A percentile compares a stretch with the other conserved stretches of the same genome.
phyloP scores from a whole-genome alignment of 2,329 filamentous ascomycete species.

The Penicillium capsulatum region DNA sequence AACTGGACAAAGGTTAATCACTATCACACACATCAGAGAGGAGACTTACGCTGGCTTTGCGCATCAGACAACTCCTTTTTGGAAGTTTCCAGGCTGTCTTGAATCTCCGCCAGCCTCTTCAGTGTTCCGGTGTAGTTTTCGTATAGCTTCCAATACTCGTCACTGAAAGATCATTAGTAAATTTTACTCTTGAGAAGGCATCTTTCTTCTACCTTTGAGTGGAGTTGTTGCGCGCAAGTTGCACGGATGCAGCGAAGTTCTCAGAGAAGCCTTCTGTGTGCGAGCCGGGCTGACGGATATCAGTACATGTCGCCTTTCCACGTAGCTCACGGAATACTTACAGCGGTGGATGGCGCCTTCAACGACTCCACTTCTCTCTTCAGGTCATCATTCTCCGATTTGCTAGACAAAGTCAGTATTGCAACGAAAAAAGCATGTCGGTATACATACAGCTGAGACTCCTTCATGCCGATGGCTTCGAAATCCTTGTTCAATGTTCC shows the following conservation, averaged over 20 bases:
- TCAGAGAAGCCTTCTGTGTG: slow-evolving; percentile 34
- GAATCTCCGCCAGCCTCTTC: slow-evolving; percentile 37
- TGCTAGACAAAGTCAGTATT: slow-evolving; percentile 28
- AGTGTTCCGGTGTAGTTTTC: slow-evolving; percentile 37
- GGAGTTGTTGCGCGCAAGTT: slow-evolving; percentile 33
- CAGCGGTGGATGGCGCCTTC: slow-evolving; percentile 24
- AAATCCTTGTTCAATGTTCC: slow-evolving; percentile 42
- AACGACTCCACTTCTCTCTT: slow-evolving; percentile 36
- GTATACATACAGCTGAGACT: slow-evolving; percentile 38
- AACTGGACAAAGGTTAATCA: slow-evolving; percentile 28
- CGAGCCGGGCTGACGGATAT: slow-evolving; percentile 23
- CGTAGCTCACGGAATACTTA: slow-evolving; percentile 8
- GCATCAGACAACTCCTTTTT: slow-evolving; percentile 37
- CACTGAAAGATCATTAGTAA: slow-evolving; percentile 19
- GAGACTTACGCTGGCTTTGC: slow-evolving; percentile 34
- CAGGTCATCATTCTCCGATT: slow-evolving; percentile 40
- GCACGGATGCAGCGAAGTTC: slow-evolving; percentile 28
- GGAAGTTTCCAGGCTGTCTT: slow-evolving; percentile 34
- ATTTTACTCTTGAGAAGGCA: not conserved
- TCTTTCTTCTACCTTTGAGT: slow-evolving; percentile 31
- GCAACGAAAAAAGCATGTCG: not conserved
- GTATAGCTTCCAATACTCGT: slow-evolving; percentile 42
- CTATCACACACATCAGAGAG: not conserved
- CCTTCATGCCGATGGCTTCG: slow-evolving; percentile 38
- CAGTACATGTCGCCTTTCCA: slow-evolving; percentile 7